Conservation (phyloP, 2,329 filamentous ascomycete genomes). For the Diaporthe vexans region DNA sequence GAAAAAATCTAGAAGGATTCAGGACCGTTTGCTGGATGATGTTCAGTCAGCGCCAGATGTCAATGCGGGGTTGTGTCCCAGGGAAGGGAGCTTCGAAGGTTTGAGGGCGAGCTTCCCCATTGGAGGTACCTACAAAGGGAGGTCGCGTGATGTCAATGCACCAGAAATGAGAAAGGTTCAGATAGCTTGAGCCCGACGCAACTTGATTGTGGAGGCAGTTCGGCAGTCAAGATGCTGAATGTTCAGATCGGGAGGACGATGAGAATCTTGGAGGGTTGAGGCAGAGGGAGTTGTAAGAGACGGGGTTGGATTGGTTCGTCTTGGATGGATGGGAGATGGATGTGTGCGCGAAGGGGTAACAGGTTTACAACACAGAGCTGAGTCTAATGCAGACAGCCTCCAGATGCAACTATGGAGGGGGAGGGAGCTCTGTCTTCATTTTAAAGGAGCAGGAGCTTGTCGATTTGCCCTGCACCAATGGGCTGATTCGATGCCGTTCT, state of each 20-base stretch:
- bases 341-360: background rate
- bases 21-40: slow-evolving; percentile 21
- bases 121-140: slow-evolving; percentile 25
- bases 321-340: background rate
- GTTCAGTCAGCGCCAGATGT: slow-evolving; percentile 25
- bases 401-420: background rate
- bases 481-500: slow-evolving; percentile 28
- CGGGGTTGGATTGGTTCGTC: background rate
- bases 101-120: slow-evolving; percentile 10
- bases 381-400: slow-evolving; percentile 10
- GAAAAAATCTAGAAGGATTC: slow-evolving; percentile 7
- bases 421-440: slow-evolving; percentile 8
- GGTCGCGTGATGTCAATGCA: slow-evolving; percentile 33
- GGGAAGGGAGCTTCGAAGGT: slow-evolving; percentile 29
- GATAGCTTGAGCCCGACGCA: background rate
- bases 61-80: slow-evolving; percentile 22
- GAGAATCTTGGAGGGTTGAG: background rate
- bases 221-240: background rate
- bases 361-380: slow-evolving; percentile 20
- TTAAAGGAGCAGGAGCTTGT: slow-evolving; percentile 24
- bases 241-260: background rate
- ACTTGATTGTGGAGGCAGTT: slow-evolving; percentile 9
- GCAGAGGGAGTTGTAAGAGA: slow-evolving; percentile 5
- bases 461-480: slow-evolving; percentile 22
- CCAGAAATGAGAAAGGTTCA: background rate